A percentile compares a stretch with the other conserved stretches of the same genome.
These are phyloP conservation scores for Quercus glauca DNA, from an alignment of 306 rosid genomes.

Conservation along the genomic window DNA sequence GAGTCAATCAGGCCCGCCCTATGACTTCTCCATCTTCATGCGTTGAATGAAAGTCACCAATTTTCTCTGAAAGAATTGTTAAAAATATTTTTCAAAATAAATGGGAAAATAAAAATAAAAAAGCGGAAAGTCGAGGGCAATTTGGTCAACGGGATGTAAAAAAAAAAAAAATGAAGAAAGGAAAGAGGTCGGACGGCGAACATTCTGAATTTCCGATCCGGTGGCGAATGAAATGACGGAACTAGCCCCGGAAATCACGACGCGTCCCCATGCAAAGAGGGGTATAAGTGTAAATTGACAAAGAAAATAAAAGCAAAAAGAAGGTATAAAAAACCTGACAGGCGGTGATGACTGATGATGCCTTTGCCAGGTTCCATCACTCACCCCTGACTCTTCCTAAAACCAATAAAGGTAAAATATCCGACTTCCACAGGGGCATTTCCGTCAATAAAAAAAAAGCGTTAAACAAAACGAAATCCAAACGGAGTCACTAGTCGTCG, in stretches of 20 bases:
- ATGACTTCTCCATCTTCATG: constrained; percentile 29
- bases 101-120: background rate
- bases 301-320: constrained; percentile 10
- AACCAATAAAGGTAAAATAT: constrained; percentile 25
- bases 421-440: constrained; percentile 13
- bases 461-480: constrained; percentile 8
- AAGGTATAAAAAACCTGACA: constrained; percentile 20
- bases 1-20: constrained; percentile 14
- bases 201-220: background rate
- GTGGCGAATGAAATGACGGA: background rate
- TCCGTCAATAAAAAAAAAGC: constrained; percentile 18
- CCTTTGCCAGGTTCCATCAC: background rate
- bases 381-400: background rate
- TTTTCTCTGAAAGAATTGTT: constrained; percentile 9
- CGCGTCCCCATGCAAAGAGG: constrained; percentile 14
- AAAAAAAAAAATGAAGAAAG: no score
- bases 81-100: background rate
- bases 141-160: constrained; percentile 3
- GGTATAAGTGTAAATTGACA: constrained; percentile 13
- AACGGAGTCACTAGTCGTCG: background rate
- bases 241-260: constrained; percentile 7
- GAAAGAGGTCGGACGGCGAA: no score
- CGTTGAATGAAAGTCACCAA: constrained; percentile 48
- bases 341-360: background rate
- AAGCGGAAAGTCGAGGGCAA: constrained; percentile 18